Percentiles rank a stretch among this genome's conserved stretches.
Conservation (phyloP, 192 early-diverging fungal genomes). For the Entophlyctis helioformis region DNA sequence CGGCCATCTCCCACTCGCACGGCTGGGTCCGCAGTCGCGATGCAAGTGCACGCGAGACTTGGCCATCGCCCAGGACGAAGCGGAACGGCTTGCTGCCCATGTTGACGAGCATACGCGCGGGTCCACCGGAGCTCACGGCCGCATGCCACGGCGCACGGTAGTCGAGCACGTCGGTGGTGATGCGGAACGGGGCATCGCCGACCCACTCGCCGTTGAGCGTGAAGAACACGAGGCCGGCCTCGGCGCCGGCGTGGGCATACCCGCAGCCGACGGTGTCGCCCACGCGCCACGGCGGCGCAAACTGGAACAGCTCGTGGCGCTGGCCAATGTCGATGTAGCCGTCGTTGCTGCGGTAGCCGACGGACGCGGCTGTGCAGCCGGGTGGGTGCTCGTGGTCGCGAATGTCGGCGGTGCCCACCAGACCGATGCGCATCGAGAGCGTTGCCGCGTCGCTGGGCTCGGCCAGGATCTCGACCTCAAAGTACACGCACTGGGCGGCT, state of each 20-base stretch:
- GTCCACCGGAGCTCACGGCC: constrained; percentile 4
- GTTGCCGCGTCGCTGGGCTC: not conserved
- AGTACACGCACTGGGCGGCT: not conserved
- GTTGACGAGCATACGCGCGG: constrained; percentile 13
- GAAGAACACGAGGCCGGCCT: constrained; percentile 13
- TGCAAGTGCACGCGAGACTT: too few relatives aligned
- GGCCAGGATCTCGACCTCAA: not conserved
- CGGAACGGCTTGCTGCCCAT: constrained; percentile 11
- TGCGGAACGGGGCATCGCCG: constrained; percentile 19
- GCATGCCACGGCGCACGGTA: constrained; percentile 13
- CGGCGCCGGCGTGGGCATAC: not conserved
- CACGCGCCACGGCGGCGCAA: constrained; percentile 8
- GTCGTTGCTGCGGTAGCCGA: not conserved
- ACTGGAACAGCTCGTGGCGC: constrained; percentile 13
- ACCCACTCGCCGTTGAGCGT: constrained; percentile 29
- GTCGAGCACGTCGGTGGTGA: constrained; percentile 5
- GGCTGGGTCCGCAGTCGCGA: too few relatives aligned
- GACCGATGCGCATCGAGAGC: not conserved
- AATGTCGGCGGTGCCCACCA: too few relatives aligned
- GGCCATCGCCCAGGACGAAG: constrained; percentile 7
- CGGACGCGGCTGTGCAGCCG: not conserved
- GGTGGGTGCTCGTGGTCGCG: constrained; percentile 1
- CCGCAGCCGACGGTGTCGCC: constrained; percentile 19
- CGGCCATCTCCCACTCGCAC: too few relatives aligned
- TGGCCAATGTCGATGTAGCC: constrained; percentile 9